These are phyloP conservation scores for Triangularia setosa DNA, from an alignment of 2,329 filamentous ascomycete genomes.

Conservation along the genomic window DNA sequence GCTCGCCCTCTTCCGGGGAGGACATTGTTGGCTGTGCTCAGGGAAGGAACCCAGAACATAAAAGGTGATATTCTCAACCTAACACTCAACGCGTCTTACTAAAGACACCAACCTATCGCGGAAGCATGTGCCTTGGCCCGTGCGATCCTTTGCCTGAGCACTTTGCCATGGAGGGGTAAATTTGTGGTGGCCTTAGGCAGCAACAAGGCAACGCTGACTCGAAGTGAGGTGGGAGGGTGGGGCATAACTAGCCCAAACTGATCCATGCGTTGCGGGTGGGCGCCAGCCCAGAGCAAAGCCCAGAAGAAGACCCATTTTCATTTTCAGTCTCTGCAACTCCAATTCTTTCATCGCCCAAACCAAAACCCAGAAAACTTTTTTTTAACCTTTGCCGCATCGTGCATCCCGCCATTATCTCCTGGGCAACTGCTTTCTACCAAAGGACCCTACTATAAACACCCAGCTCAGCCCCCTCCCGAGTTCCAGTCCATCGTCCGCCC, in stretches of 20 bases:
- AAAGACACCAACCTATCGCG: not conserved
- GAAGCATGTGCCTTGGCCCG: conserved; percentile 1
- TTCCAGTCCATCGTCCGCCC: conserved; percentile 3
- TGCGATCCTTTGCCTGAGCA: not conserved
- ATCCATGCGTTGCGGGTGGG: conserved; percentile 2
- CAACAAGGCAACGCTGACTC: conserved; percentile 12
- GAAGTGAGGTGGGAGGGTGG: conserved; percentile 1
- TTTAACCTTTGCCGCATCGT: conserved; percentile 4
- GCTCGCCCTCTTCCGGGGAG: conserved; percentile 10
- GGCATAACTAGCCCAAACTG: conserved; percentile 5
- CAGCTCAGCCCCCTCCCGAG: not conserved
- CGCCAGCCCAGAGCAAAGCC: not conserved
- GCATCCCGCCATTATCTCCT: conserved; percentile 8
- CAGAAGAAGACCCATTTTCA: conserved; percentile 17
- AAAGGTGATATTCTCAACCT: no score
- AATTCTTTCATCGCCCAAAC: conserved; percentile 27
- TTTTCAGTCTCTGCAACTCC: conserved; percentile 24
- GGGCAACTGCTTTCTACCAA: not conserved
- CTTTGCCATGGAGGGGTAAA: not conserved
- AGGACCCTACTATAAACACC: conserved; percentile 8
- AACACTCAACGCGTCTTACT: not conserved
- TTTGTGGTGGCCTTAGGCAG: conserved; percentile 14
- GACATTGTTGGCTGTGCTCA: not conserved
- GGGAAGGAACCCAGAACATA: not conserved
- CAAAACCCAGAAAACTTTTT: conserved; percentile 14